Percentiles rank a stretch among this genome's conserved stretches.
phyloP scores from a whole-genome alignment of 75 land plant genomes.

The Pinus albicaulis region DNA sequence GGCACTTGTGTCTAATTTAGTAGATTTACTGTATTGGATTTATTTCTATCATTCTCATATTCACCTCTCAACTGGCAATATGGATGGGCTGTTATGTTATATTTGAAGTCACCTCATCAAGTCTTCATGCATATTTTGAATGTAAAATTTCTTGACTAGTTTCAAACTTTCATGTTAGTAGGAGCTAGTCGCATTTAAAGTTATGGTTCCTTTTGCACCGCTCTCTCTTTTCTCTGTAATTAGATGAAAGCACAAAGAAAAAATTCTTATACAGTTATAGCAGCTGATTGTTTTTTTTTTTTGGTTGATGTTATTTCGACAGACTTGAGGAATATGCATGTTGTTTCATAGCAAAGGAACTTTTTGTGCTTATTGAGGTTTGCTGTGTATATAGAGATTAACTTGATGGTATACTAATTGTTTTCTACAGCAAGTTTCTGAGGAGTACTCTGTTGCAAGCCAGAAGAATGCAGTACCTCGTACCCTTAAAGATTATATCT shows the following conservation, averaged over 20 bases:
- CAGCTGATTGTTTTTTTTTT: neutral
- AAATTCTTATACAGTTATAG: neutral
- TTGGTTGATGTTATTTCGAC: neutral
- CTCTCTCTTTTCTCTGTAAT: too few species aligned
- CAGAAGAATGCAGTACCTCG: slow-evolving; percentile 9
- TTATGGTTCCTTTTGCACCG: too few species aligned
- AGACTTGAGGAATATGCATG: neutral
- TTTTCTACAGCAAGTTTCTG: slow-evolving; percentile 5
- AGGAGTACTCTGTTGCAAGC: neutral
- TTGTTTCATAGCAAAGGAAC: neutral
- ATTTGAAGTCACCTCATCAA: neutral
- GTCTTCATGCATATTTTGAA: neutral
- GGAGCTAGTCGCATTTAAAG: neutral
- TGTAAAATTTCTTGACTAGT: neutral
- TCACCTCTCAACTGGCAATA: neutral
- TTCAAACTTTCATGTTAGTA: neutral
- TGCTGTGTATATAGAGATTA: neutral
- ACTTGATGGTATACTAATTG: slow-evolving; percentile 2
- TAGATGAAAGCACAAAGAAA: neutral
- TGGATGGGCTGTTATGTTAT: neutral
- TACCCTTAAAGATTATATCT: slow-evolving; percentile 57
- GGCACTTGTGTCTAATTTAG: neutral
- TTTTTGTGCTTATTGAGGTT: neutral
- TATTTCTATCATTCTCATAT: neutral
- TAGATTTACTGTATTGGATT: neutral